phyloP scores from a whole-genome alignment of 1,284 basidiomycete genomes.

The Takashimella tepidaria region DNA sequence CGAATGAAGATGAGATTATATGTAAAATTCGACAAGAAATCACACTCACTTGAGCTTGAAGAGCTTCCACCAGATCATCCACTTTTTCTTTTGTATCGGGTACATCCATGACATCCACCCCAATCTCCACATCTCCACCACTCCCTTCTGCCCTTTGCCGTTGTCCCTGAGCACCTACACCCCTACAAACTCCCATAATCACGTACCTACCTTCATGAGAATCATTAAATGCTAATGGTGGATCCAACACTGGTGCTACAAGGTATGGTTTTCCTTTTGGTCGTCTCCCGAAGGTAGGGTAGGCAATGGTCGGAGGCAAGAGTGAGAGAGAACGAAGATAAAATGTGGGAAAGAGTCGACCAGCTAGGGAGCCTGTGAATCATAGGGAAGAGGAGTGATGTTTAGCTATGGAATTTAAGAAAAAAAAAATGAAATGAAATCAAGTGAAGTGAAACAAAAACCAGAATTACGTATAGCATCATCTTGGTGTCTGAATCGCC shows the following conservation, averaged over 20 bases:
- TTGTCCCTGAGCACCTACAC: neutral
- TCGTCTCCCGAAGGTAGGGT: conserved; percentile 20
- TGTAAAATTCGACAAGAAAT: neutral
- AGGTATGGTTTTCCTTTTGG: conserved; percentile 37
- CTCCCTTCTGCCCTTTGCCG: too few species aligned
- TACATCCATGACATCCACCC: conserved; percentile 39
- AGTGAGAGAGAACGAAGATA: conserved; percentile 23
- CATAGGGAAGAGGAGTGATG: neutral
- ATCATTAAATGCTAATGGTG: conserved; percentile 36
- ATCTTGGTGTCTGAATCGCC: conserved; percentile 27
- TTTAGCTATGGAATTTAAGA: conserved; percentile 4
- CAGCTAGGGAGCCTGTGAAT: conserved; percentile 29
- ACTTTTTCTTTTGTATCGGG: conserved; percentile 22
- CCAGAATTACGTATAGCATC: conserved; percentile 31
- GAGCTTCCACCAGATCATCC: conserved; percentile 5
- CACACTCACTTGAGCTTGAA: conserved; percentile 13
- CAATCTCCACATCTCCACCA: conserved; percentile 19
- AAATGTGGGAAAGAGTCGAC: conserved; percentile 33
- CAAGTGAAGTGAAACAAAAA: too few species aligned
- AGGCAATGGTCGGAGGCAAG: conserved; percentile 4
- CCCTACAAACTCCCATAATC: conserved; percentile 21
- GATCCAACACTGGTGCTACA: conserved; percentile 15
- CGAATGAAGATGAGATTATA: conserved; percentile 9
- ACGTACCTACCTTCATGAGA: conserved; percentile 40
- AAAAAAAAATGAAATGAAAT: too few species aligned